Evolutionary conservation across 139 green algal genomes (phyloP).

Genomic region (Chlamydomonas sp.): DNA sequence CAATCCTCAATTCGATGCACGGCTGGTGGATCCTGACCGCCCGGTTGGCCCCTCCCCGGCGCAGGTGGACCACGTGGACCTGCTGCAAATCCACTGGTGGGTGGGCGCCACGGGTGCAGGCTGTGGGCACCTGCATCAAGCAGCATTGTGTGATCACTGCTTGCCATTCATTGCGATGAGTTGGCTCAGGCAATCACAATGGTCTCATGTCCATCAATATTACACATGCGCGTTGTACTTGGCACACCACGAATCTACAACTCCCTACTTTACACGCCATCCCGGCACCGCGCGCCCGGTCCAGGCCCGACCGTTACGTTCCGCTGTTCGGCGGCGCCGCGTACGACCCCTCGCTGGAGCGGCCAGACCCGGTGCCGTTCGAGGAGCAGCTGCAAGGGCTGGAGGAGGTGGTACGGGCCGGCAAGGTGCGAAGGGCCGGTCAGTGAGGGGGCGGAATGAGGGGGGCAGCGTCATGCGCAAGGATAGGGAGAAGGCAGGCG

Average conservation of each 20-base stretch:
- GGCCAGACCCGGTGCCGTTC: constrained; percentile 75
- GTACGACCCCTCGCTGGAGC: constrained; percentile 51
- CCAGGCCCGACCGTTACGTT: constrained; percentile 80
- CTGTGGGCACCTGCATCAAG: background rate
- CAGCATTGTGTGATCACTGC: too few species aligned
- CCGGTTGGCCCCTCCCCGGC: constrained; percentile 44
- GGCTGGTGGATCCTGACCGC: too few species aligned
- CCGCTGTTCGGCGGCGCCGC: constrained; percentile 83
- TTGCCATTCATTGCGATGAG: too few species aligned
- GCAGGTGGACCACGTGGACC: constrained; percentile 88
- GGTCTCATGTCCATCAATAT: background rate
- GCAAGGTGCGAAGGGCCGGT: constrained; percentile 77
- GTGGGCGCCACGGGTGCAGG: background rate
- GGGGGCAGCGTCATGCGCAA: too few species aligned
- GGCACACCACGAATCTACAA: background rate
- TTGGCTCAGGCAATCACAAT: too few species aligned
- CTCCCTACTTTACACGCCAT: background rate
- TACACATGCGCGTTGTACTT: background rate
- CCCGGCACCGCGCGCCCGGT: background rate
- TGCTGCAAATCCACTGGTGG: constrained; percentile 88
- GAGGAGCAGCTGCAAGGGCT: constrained; percentile 90
- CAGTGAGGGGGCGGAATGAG: too few species aligned
- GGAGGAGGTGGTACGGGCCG: constrained; percentile 80
- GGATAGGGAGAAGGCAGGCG: too few species aligned
- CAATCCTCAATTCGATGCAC: too few species aligned